Evolutionary conservation across 768 basidiomycete genomes (phyloP).

Genomic region (Rhodosporidiobolus odoratus): DNA sequence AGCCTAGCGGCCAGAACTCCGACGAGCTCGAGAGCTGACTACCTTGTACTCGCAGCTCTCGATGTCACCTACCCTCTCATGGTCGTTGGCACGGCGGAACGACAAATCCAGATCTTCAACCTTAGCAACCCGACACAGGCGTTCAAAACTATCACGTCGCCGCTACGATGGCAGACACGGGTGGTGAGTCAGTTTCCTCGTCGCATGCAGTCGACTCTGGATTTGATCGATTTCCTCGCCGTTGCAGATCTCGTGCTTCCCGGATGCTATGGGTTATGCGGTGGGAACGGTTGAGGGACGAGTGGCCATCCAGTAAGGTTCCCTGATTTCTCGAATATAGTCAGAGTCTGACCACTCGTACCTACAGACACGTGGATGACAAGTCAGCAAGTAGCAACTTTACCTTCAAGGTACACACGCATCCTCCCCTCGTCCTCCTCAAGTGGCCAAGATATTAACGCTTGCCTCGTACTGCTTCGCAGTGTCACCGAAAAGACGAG

Average conservation of each 20-base stretch:
- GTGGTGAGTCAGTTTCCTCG: conserved; percentile 62
- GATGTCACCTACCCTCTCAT: conserved; percentile 35
- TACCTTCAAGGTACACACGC: conserved; percentile 61
- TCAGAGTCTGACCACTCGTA: too few relatives aligned
- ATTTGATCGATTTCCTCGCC: neutral
- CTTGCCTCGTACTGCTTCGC: neutral
- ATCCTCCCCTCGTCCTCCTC: neutral
- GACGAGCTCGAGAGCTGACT: neutral
- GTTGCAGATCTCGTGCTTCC: conserved; percentile 46
- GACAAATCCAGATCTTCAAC: conserved; percentile 84
- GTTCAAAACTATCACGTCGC: conserved; percentile 54
- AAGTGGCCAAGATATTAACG: neutral
- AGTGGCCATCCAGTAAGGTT: conserved; percentile 85
- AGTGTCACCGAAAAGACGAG: conserved; percentile 62
- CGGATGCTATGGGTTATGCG: conserved; percentile 47
- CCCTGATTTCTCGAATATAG: neutral
- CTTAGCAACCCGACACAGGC: conserved; percentile 67
- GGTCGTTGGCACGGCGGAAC: conserved; percentile 87
- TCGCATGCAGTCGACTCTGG: neutral
- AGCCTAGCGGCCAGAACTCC: conserved; percentile 57
- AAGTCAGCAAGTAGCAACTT: conserved; percentile 60
- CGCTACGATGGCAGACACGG: conserved; percentile 89
- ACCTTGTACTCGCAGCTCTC: conserved; percentile 19
- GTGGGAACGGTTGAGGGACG: conserved; percentile 57
- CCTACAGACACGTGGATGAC: conserved; percentile 35